Conservation (phyloP, 2,329 filamentous ascomycete species). For the Endothia cerciana region DNA sequence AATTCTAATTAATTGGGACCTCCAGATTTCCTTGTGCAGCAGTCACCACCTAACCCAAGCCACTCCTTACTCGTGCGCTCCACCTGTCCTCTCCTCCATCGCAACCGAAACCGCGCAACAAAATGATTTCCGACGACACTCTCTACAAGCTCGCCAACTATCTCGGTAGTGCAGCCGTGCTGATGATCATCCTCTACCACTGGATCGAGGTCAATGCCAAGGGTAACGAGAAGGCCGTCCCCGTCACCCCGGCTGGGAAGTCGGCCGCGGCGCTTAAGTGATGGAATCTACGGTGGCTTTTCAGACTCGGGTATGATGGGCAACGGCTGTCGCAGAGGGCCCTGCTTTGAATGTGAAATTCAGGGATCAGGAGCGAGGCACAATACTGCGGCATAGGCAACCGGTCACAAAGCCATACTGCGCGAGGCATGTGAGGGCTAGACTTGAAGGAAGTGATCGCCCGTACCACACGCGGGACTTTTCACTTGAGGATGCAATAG, state of each 20-base stretch:
- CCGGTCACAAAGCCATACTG: not conserved
- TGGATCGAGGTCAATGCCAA: slow-evolving; percentile 93
- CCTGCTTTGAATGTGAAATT: not conserved
- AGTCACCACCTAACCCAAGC: not conserved
- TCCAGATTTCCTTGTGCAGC: not conserved
- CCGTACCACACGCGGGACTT: not conserved
- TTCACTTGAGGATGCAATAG: not conserved
- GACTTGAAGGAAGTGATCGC: not conserved
- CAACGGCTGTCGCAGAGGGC: not conserved
- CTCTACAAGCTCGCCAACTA: slow-evolving; percentile 93
- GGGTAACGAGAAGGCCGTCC: slow-evolving; percentile 35
- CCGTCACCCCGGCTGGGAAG: slow-evolving; percentile 33
- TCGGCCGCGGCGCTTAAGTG: slow-evolving; percentile 23
- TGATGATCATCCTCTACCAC: slow-evolving; percentile 93
- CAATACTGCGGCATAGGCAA: not conserved
- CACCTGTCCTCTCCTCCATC: slow-evolving; percentile 10
- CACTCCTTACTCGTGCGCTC: slow-evolving; percentile 9
- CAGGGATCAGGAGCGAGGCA: not conserved
- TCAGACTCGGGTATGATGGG: not conserved
- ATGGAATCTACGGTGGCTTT: not conserved
- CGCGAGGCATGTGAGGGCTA: not conserved
- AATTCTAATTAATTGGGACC: not conserved
- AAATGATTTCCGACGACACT: slow-evolving; percentile 92
- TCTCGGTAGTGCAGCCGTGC: slow-evolving; percentile 85
- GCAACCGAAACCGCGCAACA: slow-evolving; percentile 41